Conservation (phyloP, 1,284 basidiomycete species). For the Trichosporon asahii region DNA sequence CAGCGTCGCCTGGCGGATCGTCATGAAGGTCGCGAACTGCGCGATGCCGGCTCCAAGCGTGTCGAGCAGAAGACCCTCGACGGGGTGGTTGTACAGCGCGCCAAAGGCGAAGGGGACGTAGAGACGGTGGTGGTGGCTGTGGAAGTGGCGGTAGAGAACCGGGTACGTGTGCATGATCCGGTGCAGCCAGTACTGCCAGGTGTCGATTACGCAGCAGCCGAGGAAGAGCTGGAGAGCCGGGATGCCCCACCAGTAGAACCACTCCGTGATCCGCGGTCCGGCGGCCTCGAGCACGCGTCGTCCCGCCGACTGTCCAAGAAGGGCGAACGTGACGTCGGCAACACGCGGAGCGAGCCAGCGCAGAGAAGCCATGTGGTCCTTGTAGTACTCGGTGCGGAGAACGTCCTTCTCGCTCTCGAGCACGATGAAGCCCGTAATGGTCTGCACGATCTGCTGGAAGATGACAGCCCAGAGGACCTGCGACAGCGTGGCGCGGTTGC, state of each 20-base stretch:
- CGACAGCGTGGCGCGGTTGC: constrained; percentile 69
- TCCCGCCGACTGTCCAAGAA: constrained; percentile 51
- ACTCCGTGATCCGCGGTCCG: constrained; percentile 62
- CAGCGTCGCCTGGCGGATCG: constrained; percentile 76
- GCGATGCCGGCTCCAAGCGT: constrained; percentile 76
- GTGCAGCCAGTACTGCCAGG: constrained; percentile 97
- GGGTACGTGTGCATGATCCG: constrained; percentile 87
- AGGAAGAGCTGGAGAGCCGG: constrained; percentile 71
- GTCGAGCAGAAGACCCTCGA: constrained; percentile 92
- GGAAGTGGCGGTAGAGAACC: constrained; percentile 85
- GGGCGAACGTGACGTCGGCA: constrained; percentile 54
- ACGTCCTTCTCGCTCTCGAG: constrained; percentile 58
- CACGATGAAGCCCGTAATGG: constrained; percentile 67
- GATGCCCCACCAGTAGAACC: constrained; percentile 91
- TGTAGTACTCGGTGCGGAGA: constrained; percentile 42
- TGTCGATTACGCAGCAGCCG: constrained; percentile 90
- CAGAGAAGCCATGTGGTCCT: constrained; percentile 59
- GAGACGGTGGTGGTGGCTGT: constrained; percentile 92
- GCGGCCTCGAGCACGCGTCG: constrained; percentile 50
- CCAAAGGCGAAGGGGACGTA: constrained; percentile 98
- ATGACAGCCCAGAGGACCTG: constrained; percentile 76
- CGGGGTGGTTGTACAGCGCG: constrained; percentile 93
- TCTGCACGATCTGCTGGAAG: constrained; percentile 83
- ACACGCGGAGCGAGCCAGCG: constrained; percentile 54
- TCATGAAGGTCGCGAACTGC: constrained; percentile 67